phyloP scores from a whole-genome alignment of 2,329 filamentous ascomycete species.

The Coniochaeta sp. region DNA sequence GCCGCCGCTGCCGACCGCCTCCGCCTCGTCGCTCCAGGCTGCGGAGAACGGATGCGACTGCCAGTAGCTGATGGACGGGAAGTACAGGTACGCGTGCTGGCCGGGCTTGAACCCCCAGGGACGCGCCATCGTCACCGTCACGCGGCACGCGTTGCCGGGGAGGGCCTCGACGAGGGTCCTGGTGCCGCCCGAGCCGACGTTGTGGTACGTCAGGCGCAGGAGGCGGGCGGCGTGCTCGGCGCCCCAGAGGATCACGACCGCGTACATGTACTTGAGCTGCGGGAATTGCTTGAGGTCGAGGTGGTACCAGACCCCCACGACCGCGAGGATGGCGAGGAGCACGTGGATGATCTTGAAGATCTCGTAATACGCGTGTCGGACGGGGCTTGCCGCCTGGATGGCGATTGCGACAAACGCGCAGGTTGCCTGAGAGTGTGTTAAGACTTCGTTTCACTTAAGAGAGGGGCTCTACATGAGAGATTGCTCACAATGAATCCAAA shows the following conservation, averaged over 20 bases:
- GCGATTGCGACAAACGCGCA: slow-evolving; percentile 54
- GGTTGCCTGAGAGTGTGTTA: slow-evolving; percentile 35
- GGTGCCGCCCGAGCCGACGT: slow-evolving; percentile 59
- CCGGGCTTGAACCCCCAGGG: slow-evolving; percentile 71
- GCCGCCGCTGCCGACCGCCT: slow-evolving; percentile 32
- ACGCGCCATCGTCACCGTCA: slow-evolving; percentile 67
- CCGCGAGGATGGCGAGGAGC: slow-evolving; percentile 46
- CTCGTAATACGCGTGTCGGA: slow-evolving; percentile 75
- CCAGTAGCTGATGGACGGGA: slow-evolving; percentile 64
- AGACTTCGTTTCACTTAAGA: not conserved
- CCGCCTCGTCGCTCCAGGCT: slow-evolving; percentile 66
- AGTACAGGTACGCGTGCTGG: slow-evolving; percentile 74
- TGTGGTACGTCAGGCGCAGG: slow-evolving; percentile 54
- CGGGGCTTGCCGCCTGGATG: slow-evolving; percentile 61
- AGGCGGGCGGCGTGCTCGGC: slow-evolving; percentile 56
- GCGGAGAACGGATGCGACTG: slow-evolving; percentile 76
- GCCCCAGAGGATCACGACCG: slow-evolving; percentile 59
- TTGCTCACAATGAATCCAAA: slow-evolving; percentile 60
- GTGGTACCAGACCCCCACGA: slow-evolving; percentile 63
- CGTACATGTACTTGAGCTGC: slow-evolving; percentile 52
- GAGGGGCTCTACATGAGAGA: no score
- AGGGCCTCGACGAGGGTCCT: slow-evolving; percentile 66
- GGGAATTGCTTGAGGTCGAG: slow-evolving; percentile 45
- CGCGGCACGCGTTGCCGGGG: slow-evolving; percentile 65
- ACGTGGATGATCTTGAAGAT: slow-evolving; percentile 70